Base-by-base conservation (phyloP, 306 rosid genomes). In the Calophaca sinica region DNA sequence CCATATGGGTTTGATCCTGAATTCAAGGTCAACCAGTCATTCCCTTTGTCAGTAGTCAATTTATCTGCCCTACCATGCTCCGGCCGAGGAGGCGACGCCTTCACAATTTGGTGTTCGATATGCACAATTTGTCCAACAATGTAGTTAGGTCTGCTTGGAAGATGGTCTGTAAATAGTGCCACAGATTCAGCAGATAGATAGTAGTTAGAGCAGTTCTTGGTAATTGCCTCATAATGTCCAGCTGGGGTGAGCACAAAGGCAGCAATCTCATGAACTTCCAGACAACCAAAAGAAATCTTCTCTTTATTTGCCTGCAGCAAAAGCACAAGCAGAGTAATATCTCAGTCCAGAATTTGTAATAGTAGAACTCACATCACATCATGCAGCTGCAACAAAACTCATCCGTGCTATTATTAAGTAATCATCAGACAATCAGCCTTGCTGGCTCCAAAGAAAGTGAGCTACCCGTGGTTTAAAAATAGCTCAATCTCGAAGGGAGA, bases 121-220 rank as follows among this genome's bases (percentile, higher is more conserved):
- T 96, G 99, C 87, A 96, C 99, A 83, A 96, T 87, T 91, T 92
- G 99, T 78, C 98, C 99, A 73, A 96, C 97, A 72, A 96, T 96
- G 83, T 86, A 90, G 88, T 87, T 90, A 78, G 97, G 93, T 79
- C 87, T 86, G 84, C 84, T 75, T 2, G 90, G 92, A 82, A 87
- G 91, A 82, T 81, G 90, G 72, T 89, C 99, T 3, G 86, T 87
- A 83, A 96, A 96, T 52, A 96, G 87, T 70, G 92, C 96, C 78
- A 92, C 97, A 5, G 98, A 96, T 90, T 90, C 99, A 39, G 88
- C 70, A 20, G 99, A 92, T 64, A 96, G 80, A 81, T 82, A 92
- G 87, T 96, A 88, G 86, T 90, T 89, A 54, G 93, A 82, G 79
- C 86, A 86, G 80, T 89, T 96, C 78, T 93, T 82, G 44, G 81